Conservation (phyloP, 805 yeast species). For the Hagleromyces aurorensis region DNA sequence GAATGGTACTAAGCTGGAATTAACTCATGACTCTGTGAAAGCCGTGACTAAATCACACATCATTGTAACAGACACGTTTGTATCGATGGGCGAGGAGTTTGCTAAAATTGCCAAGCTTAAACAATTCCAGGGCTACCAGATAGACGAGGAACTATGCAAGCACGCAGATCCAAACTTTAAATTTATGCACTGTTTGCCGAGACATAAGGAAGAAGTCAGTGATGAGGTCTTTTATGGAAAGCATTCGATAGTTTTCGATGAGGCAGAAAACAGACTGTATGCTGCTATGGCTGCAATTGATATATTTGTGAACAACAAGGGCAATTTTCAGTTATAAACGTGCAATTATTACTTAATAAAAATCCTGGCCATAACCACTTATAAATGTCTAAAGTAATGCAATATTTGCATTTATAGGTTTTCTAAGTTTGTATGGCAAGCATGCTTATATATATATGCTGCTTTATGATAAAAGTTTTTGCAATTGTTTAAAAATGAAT, state of each 20-base stretch:
- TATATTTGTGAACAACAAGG: slow-evolving; percentile 80
- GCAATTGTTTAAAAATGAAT: slow-evolving; percentile 10
- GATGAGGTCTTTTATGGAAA: slow-evolving; percentile 88
- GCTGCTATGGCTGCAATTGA: slow-evolving; percentile 95
- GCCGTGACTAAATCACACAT: slow-evolving; percentile 74
- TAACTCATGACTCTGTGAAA: slow-evolving; percentile 62
- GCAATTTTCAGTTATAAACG: slow-evolving; percentile 45
- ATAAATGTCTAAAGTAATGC: neutral
- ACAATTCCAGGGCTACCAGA: slow-evolving; percentile 84
- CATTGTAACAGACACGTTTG: slow-evolving; percentile 92
- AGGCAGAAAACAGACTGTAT: slow-evolving; percentile 92
- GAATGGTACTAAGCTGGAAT: slow-evolving; percentile 45
- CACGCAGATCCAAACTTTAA: slow-evolving; percentile 66
- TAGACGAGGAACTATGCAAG: slow-evolving; percentile 54
- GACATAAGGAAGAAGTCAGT: slow-evolving; percentile 88
- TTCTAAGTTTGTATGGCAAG: neutral
- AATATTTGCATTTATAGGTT: slow-evolving; percentile 1
- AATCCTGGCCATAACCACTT: neutral
- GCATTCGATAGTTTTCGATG: slow-evolving; percentile 81
- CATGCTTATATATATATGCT: neutral
- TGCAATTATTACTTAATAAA: neutral
- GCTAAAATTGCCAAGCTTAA: slow-evolving; percentile 63
- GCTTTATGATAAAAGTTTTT: slow-evolving; percentile 1
- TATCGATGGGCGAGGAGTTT: slow-evolving; percentile 95
- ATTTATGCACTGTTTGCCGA: slow-evolving; percentile 97